These are phyloP conservation scores for Saturnispora saitoi DNA, from an alignment of 805 yeast species.

Conservation along the genomic window DNA sequence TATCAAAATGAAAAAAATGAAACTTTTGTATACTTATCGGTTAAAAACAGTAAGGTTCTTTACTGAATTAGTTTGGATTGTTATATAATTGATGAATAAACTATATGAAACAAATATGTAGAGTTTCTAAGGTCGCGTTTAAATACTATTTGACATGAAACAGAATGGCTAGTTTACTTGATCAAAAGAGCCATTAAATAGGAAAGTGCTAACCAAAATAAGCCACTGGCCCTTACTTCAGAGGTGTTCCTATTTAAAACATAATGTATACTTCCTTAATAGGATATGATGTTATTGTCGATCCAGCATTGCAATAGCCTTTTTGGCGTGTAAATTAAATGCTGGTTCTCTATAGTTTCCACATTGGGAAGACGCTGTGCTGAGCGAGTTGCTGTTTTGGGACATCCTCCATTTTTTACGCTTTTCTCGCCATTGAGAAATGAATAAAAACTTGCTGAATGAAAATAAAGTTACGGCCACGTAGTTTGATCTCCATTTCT, in stretches of 20 bases:
- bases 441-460: not conserved
- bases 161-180: not conserved
- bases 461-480: not conserved
- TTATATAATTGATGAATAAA: not conserved
- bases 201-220: not conserved
- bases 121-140: not conserved
- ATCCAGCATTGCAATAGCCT: too few relatives aligned
- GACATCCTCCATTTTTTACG: not conserved
- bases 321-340: not conserved
- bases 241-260: too few relatives aligned
- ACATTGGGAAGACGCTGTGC: conserved; percentile 3
- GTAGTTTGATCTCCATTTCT: not conserved
- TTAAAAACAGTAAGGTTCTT: not conserved
- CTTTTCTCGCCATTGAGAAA: not conserved
- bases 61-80: not conserved
- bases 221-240: too few relatives aligned
- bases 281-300: too few relatives aligned
- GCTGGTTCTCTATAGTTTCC: not conserved
- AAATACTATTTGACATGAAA: not conserved
- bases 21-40: not conserved
- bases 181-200: not conserved
- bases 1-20: not conserved
- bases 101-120: not conserved
- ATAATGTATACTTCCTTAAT: too few relatives aligned
- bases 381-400: not conserved